phyloP scores from a whole-genome alignment of 2,329 filamentous ascomycete genomes.

The Fusarium mundagurra region DNA sequence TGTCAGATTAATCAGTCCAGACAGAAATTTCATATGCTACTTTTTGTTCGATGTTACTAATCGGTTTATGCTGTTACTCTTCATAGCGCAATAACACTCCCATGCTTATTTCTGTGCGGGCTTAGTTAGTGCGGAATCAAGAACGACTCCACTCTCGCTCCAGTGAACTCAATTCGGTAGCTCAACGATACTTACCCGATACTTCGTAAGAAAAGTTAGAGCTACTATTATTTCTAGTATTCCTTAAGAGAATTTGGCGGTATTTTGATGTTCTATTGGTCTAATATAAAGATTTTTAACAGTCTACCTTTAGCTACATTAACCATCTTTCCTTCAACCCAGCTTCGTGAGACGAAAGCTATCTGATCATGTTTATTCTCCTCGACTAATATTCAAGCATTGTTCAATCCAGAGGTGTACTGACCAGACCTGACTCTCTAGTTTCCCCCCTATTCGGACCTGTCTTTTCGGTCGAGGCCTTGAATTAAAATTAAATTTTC shows the following conservation, averaged over 20 bases:
- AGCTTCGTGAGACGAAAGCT: not conserved
- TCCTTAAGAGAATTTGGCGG: no score
- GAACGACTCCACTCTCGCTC: not conserved
- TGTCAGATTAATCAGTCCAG: not conserved
- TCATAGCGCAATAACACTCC: not conserved
- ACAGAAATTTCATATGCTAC: no score
- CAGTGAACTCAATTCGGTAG: no score
- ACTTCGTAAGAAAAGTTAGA: not conserved
- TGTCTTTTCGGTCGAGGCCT: no score
- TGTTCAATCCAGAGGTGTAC: no score
- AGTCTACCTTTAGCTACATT: fast-evolving
- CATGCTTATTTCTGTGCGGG: fast-evolving
- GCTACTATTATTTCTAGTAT: not conserved
- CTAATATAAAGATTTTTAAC: no score
- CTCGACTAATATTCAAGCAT: no score
- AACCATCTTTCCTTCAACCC: not conserved
- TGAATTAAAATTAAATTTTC: fast-evolving
- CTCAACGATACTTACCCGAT: not conserved
- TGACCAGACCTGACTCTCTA: no score
- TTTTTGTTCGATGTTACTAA: not conserved
- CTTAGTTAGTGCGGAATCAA: not conserved
- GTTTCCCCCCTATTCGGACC: no score
- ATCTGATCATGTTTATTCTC: fast-evolving
- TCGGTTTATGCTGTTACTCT: not conserved
- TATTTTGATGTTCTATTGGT: no score